These are phyloP conservation scores for Cyberlindnera euphorbiae DNA, from an alignment of 805 yeast genomes.

Conservation along the genomic window DNA sequence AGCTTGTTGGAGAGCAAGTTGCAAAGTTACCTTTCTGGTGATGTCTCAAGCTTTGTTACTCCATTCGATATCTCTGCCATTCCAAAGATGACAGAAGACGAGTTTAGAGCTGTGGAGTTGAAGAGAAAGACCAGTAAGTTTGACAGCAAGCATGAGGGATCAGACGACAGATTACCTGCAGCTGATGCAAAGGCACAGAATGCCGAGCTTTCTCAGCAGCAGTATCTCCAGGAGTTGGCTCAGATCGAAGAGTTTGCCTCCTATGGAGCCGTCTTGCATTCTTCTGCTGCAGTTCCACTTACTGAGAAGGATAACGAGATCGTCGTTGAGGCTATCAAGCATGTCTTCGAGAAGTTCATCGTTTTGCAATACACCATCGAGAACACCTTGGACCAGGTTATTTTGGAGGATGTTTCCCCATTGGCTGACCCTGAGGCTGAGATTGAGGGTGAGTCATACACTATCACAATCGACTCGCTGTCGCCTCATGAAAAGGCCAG, in stretches of 20 bases:
- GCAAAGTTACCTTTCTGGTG: constrained; percentile 55
- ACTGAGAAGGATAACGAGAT: constrained; percentile 94
- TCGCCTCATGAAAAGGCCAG: constrained; percentile 68
- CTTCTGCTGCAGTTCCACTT: constrained; percentile 58
- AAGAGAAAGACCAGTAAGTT: constrained; percentile 42
- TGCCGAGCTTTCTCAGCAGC: constrained; percentile 46
- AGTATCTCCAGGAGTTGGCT: constrained; percentile 64
- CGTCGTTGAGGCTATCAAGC: constrained; percentile 80
- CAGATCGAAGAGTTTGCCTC: constrained; percentile 66
- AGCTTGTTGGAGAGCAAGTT: constrained; percentile 75
- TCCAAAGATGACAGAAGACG: constrained; percentile 63
- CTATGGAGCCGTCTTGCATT: constrained; percentile 73
- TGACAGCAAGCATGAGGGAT: constrained; percentile 24
- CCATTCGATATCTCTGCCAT: constrained; percentile 72
- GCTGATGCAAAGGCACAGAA: constrained; percentile 20
- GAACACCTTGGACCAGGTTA: constrained; percentile 77
- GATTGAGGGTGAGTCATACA: constrained; percentile 48
- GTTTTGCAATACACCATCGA: constrained; percentile 79
- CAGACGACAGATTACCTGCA: constrained; percentile 4
- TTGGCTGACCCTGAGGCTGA: constrained; percentile 55
- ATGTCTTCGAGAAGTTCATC: constrained; percentile 67
- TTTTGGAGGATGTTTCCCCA: constrained; percentile 72
- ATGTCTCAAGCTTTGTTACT: constrained; percentile 33
- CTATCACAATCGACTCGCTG: constrained; percentile 68
- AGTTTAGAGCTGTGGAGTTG: constrained; percentile 59